Evolutionary conservation across 345 rosid species (phyloP), one percentile per base, ranked within the genome.

Genomic region (Populus davidiana): DNA sequence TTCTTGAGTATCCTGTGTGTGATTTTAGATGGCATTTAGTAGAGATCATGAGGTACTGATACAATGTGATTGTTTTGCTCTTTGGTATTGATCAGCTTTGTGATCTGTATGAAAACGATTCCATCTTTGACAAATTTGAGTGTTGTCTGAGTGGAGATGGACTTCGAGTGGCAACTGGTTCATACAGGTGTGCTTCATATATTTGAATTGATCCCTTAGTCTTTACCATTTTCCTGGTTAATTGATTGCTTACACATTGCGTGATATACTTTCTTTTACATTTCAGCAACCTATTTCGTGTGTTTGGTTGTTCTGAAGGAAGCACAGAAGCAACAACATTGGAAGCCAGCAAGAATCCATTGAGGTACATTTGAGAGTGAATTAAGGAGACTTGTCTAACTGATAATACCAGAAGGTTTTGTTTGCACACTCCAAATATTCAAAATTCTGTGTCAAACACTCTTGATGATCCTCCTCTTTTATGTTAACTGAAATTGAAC

Each of bases 311-410:
- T 81, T 80, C 91, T 47, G 76, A 78, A 67, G 90, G 88, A 63
- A 86, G 91, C 23, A 76, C 80, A 6, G 92, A 89, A 77, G 86
- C 87, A 80, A 75, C 88, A 77, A 89, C 83, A 13, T 65, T 89
- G 82, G 91, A 89, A 82, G 91, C 91, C 69, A 91, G 87, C 83
- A 91, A 89, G 88, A 89, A 82, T 67, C 94, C 94, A 21, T 86
- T 82, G 89, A 91, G 92, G 94, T 91, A 79, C 64, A 79, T 75
- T 33, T 25, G 35, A 50, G 29, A 25, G 14, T 50, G 50, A 47
- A 52, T 72, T 73, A 38, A 36, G 67, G 1, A 67, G 54, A 36
- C 68, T 56, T 67, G 54, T 66, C 29, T 47, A 50, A 56, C 70
- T 70, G 67, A 65, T 71, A 44, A 66, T 61, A 21, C 20, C 4